Evolutionary conservation across 257 asterid genomes (phyloP).

Genomic region (Lavandula angustifolia): DNA sequence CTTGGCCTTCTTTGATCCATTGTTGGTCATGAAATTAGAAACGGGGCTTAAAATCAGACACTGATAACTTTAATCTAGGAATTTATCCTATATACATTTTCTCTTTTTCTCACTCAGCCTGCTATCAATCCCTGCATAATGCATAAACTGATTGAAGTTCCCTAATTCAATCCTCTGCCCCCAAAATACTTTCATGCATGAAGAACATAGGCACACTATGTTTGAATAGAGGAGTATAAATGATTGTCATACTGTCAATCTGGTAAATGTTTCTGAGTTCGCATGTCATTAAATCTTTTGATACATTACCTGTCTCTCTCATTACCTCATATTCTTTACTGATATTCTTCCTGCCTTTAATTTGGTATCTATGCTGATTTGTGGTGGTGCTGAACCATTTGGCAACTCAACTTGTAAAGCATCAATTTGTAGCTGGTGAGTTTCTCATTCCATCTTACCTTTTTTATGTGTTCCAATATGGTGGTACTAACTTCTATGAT

Average conservation of each 20-base stretch:
- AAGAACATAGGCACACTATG: neutral
- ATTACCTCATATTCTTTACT: conserved; percentile 17
- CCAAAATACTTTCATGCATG: neutral
- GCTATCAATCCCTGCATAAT: neutral
- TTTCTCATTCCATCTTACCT: conserved; percentile 30
- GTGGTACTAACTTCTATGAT: neutral
- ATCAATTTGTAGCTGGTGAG: conserved; percentile 99
- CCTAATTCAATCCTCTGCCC: neutral
- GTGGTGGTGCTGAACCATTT: conserved; percentile 40
- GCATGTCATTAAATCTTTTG: conserved; percentile 9
- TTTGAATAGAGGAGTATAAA: neutral
- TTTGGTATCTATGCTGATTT: conserved; percentile 29
- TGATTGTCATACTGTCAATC: neutral
- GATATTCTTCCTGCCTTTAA: neutral
- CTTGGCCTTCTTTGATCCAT: neutral
- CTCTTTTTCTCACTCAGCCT: neutral
- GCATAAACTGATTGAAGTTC: neutral
- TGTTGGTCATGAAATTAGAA: neutral
- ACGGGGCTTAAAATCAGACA: neutral
- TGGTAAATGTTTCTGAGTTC: neutral
- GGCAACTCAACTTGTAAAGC: conserved; percentile 54
- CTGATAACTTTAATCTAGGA: neutral
- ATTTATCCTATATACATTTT: neutral
- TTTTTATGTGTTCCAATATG: conserved; percentile 14
- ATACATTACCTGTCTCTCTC: conserved; percentile 3